Percentiles rank a stretch among this genome's conserved stretches.
Conservation (phyloP, 305 asterid species). For the Fraxinus sp. region DNA sequence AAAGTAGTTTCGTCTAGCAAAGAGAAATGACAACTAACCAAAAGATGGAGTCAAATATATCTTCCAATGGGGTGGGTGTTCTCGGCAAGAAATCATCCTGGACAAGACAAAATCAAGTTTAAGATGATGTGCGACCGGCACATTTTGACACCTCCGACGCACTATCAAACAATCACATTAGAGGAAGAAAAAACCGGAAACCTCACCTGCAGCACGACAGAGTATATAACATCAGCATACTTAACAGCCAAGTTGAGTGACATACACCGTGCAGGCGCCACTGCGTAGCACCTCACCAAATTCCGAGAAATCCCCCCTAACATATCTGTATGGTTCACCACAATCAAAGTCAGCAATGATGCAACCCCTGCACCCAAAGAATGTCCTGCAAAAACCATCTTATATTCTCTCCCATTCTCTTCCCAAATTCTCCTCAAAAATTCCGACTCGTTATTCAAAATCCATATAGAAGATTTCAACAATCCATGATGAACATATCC, state of each 20-base stretch:
- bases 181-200: not conserved
- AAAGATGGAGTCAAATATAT: slow-evolving; percentile 82
- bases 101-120: slow-evolving; percentile 14
- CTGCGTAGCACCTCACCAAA: slow-evolving; percentile 68
- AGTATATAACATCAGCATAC: slow-evolving; percentile 76
- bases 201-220: slow-evolving; percentile 82
- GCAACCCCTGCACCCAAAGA: slow-evolving; percentile 95
- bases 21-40: slow-evolving; percentile 56
- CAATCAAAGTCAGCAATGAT: slow-evolving; percentile 61
- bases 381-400: slow-evolving; percentile 84
- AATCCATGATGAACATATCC: slow-evolving; percentile 90
- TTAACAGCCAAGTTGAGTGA: slow-evolving; percentile 93
- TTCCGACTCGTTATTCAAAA: slow-evolving; percentile 68
- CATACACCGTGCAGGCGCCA: slow-evolving; percentile 94
- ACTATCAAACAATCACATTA: slow-evolving; percentile 2
- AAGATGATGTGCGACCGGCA: not conserved
- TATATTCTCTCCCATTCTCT: slow-evolving; percentile 70
- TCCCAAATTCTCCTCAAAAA: slow-evolving; percentile 62
- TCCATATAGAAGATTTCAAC: slow-evolving; percentile 81
- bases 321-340: slow-evolving; percentile 65
- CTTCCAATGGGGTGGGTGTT: slow-evolving; percentile 93
- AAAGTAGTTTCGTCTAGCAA: slow-evolving; percentile 5
- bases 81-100: slow-evolving; percentile 97
- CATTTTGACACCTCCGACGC: not conserved
- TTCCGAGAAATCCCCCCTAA: slow-evolving; percentile 77